Percentiles rank a stretch among this genome's conserved stretches.
Evolutionary conservation across 768 basidiomycete genomes (phyloP).

Genomic region (Infundibulicybe gibba): DNA sequence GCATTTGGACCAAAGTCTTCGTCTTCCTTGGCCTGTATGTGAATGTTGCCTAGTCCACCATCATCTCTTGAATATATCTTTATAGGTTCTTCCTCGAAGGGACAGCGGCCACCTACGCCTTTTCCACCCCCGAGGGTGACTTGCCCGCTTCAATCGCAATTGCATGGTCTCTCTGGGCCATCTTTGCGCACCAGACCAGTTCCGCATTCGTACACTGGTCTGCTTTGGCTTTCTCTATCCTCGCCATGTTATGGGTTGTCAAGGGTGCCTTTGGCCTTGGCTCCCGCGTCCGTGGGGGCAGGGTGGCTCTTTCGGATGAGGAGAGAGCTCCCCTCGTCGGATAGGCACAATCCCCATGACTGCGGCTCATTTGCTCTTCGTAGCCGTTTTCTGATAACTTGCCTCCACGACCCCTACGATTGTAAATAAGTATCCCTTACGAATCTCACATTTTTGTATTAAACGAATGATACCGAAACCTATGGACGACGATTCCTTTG

Average conservation of each 20-base stretch:
- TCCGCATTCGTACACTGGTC: conserved; percentile 88
- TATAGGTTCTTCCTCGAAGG: conserved; percentile 86
- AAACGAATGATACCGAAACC: no score
- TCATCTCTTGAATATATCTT: conserved; percentile 1
- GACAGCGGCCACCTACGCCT: conserved; percentile 92
- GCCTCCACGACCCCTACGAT: no score
- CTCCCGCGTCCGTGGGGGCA: conserved; percentile 40
- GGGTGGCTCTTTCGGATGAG: conserved; percentile 73
- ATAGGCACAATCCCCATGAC: neutral
- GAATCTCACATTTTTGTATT: no score
- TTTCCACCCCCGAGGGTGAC: conserved; percentile 87
- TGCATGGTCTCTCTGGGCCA: conserved; percentile 90
- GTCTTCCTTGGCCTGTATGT: conserved; percentile 88
- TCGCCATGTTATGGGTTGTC: conserved; percentile 80
- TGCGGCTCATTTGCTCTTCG: no score
- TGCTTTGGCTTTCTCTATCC: conserved; percentile 79
- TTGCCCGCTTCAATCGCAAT: conserved; percentile 90
- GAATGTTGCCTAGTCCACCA: neutral
- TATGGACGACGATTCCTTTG: no score
- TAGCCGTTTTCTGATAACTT: no score
- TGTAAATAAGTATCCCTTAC: no score
- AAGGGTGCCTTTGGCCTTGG: conserved; percentile 66
- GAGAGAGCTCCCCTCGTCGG: conserved; percentile 83
- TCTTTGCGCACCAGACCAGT: conserved; percentile 72
- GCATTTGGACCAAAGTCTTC: conserved; percentile 91